phyloP scores from a whole-genome alignment of 441 rosid species.

The Populus trichocarpa region DNA sequence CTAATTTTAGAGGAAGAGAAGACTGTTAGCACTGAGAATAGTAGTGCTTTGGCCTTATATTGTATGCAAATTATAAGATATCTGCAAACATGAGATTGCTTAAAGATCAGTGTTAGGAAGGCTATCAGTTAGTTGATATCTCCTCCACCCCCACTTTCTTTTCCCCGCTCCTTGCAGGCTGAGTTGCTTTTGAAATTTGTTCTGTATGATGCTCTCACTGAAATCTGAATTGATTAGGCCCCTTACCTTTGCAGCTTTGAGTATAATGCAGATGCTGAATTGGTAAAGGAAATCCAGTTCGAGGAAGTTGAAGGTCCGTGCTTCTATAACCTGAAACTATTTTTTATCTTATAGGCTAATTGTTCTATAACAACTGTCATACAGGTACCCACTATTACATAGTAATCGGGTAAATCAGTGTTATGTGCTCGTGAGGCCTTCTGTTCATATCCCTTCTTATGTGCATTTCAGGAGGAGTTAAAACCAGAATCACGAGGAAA shows the following conservation, averaged over 20 bases:
- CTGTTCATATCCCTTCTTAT: slow-evolving; percentile 3
- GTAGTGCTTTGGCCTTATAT: not conserved
- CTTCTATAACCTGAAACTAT: not conserved
- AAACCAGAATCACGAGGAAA: slow-evolving; percentile 62
- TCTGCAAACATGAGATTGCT: not conserved
- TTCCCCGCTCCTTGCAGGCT: not conserved
- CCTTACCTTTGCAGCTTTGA: slow-evolving; percentile 52
- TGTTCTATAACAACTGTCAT: not conserved
- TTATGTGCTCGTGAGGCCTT: slow-evolving; percentile 23
- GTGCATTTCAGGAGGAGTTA: slow-evolving; percentile 63
- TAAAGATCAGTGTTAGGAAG: not conserved
- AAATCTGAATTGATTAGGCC: not conserved
- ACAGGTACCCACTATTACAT: not conserved
- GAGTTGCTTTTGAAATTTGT: not conserved
- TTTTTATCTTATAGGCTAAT: not conserved
- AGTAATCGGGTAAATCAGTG: not conserved
- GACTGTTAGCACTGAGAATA: not conserved
- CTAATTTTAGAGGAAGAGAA: not conserved
- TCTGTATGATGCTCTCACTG: not conserved
- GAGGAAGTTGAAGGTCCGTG: slow-evolving; percentile 74
- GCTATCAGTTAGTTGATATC: not conserved
- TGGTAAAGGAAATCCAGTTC: slow-evolving; percentile 73
- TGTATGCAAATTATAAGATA: not conserved
- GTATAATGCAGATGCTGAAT: slow-evolving; percentile 73
- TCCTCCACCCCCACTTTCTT: not conserved